Evolutionary conservation across 2,329 filamentous ascomycete species (phyloP).

Genomic region (Tolypocladium inflatum): DNA sequence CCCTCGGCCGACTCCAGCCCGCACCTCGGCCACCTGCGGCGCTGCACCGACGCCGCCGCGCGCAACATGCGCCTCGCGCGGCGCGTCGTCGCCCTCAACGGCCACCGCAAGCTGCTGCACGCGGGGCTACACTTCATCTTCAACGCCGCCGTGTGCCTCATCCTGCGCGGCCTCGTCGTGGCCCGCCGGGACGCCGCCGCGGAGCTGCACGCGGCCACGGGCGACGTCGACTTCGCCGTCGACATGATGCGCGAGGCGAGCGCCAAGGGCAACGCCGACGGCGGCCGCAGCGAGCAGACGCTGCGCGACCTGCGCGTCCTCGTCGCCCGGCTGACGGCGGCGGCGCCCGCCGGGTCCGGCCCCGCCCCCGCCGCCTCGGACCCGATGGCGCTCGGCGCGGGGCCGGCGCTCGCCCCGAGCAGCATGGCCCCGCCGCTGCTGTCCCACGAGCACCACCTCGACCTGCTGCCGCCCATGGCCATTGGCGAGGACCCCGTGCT

Average conservation of each 20-base stretch:
- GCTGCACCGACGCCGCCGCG: constrained; percentile 34
- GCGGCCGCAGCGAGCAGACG: constrained; percentile 26
- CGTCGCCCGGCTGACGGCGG: constrained; percentile 21
- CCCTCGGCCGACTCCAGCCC: constrained; percentile 12
- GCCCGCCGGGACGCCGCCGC: constrained; percentile 14
- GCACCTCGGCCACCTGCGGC: constrained; percentile 19
- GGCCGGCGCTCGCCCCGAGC: constrained; percentile 7
- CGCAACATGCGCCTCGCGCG: constrained; percentile 35
- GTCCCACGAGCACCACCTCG: constrained; percentile 8
- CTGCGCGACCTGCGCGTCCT: constrained; percentile 27
- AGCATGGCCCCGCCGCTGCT: constrained; percentile 12
- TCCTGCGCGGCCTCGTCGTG: constrained; percentile 32
- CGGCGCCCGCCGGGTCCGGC: constrained; percentile 6
- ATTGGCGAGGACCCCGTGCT: constrained; percentile 20
- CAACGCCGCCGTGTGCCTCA: constrained; percentile 38
- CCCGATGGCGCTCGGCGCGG: constrained; percentile 8
- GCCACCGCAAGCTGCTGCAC: constrained; percentile 30
- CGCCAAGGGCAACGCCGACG: constrained; percentile 26
- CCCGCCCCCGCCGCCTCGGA: background rate
- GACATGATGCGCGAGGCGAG: constrained; percentile 30
- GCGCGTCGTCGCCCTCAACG: constrained; percentile 25
- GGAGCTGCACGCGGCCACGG: constrained; percentile 10
- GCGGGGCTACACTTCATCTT: constrained; percentile 38
- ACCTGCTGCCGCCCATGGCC: constrained; percentile 13
- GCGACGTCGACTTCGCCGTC: constrained; percentile 30